Conservation (phyloP, 2,329 filamentous ascomycete genomes). For the Colletotrichum karsti region DNA sequence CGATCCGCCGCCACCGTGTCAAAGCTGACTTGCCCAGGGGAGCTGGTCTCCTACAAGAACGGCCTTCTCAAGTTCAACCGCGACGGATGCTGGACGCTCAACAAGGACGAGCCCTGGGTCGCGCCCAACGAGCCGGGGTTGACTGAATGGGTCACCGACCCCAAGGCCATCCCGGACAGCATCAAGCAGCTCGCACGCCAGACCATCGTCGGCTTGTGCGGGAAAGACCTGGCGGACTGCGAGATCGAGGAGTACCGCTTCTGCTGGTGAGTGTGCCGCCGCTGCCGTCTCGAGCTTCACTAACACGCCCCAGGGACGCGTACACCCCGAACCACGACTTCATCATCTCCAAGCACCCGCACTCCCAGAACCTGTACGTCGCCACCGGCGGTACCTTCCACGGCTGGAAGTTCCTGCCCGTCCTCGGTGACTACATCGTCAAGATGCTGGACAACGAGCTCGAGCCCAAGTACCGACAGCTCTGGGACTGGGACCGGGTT, state of each 20-base stretch:
- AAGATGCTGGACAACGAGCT: constrained; percentile 55
- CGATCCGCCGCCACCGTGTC: background rate
- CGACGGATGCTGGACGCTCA: constrained; percentile 62
- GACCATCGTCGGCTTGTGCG: constrained; percentile 51
- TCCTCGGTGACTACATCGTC: constrained; percentile 66
- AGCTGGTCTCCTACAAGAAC: constrained; percentile 54
- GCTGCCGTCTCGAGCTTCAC: background rate
- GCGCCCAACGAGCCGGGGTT: constrained; percentile 54
- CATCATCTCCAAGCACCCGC: constrained; percentile 62
- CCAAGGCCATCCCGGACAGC: constrained; percentile 46
- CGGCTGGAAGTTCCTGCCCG: constrained; percentile 71
- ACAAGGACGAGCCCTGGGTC: constrained; percentile 60
- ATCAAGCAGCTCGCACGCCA: constrained; percentile 52
- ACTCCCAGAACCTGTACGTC: constrained; percentile 62
- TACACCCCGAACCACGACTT: constrained; percentile 71
- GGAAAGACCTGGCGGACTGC: constrained; percentile 46
- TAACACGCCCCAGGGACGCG: constrained; percentile 57
- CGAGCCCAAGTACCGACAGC: constrained; percentile 43
- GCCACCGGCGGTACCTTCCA: constrained; percentile 72
- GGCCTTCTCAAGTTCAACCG: constrained; percentile 70
- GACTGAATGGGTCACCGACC: constrained; percentile 46
- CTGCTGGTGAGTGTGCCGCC: constrained; percentile 49
- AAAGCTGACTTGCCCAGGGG: constrained; percentile 37
- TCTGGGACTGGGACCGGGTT: constrained; percentile 57
- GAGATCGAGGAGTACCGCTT: constrained; percentile 53